Conservation (phyloP, 2,329 filamentous ascomycete species). For the Sarocladium kiliense region DNA sequence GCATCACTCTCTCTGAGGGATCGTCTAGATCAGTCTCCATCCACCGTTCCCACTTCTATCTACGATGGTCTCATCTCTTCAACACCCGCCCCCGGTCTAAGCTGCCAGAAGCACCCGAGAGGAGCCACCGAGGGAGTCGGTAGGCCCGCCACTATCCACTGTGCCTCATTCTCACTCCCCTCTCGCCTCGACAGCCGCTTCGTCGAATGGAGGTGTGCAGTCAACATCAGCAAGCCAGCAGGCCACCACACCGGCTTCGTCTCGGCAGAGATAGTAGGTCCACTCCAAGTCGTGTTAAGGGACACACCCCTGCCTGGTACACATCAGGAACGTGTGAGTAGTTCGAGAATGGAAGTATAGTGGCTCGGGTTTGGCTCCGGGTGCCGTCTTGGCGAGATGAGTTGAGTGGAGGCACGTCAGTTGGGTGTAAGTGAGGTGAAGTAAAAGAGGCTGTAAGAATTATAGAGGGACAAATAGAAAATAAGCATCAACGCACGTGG, state of each 20-base stretch:
- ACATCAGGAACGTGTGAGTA: not conserved
- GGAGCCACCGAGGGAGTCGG: not conserved
- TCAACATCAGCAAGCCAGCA: no score
- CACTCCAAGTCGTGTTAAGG: not conserved
- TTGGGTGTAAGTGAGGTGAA: not conserved
- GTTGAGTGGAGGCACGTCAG: not conserved
- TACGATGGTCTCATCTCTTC: not conserved
- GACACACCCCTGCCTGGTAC: not conserved
- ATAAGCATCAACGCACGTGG: slow-evolving; percentile 1
- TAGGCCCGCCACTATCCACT: not conserved
- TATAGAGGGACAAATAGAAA: not conserved
- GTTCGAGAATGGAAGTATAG: not conserved
- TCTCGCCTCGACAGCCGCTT: not conserved
- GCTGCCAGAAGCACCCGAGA: not conserved
- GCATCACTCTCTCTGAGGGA: not conserved
- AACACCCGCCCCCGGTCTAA: not conserved
- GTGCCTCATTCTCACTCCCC: not conserved
- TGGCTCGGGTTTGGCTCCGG: not conserved
- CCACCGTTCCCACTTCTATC: not conserved
- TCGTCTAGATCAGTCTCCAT: not conserved
- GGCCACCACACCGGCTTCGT: no score
- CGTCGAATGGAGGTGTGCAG: not conserved
- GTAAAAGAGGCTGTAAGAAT: not conserved
- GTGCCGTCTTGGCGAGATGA: slow-evolving; percentile 1
- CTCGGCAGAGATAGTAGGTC: not conserved